These are phyloP conservation scores for Eucalyptus regnans DNA, from an alignment of 345 rosid species.

Conservation along the genomic window DNA sequence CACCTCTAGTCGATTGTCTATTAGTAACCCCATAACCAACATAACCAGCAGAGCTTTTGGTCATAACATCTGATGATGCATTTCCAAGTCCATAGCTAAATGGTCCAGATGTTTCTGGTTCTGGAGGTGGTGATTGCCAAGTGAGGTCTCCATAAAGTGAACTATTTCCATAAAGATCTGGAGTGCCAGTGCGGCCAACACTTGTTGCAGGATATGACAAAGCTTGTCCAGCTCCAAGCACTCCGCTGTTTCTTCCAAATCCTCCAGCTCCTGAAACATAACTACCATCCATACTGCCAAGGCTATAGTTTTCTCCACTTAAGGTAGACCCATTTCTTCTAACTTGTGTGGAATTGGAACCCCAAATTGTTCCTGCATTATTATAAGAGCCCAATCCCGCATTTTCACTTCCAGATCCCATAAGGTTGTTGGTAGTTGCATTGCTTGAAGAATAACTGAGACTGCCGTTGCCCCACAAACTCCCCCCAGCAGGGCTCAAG, in stretches of 20 bases:
- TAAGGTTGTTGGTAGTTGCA: constrained; percentile 18
- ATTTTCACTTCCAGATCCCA: constrained; percentile 35
- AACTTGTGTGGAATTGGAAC: constrained; percentile 20
- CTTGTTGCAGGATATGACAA: constrained; percentile 17
- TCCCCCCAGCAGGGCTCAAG: constrained; percentile 34
- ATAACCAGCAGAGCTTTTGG: constrained; percentile 31
- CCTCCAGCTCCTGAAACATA: constrained; percentile 21
- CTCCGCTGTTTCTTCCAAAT: constrained; percentile 29
- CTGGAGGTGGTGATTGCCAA: constrained; percentile 33
- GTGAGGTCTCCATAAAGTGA: constrained; percentile 30
- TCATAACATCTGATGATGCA: constrained; percentile 31
- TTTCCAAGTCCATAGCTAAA: constrained; percentile 42
- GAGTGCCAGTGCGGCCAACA: constrained; percentile 23
- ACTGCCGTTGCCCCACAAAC: constrained; percentile 56
- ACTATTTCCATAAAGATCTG: constrained; percentile 19
- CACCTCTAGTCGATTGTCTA: constrained; percentile 62
- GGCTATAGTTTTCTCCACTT: constrained; percentile 11
- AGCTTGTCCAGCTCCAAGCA: neutral
- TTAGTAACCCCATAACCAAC: constrained; percentile 41
- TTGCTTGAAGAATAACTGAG: constrained; percentile 12
- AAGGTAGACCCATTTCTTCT: constrained; percentile 16
- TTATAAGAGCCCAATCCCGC: constrained; percentile 40
- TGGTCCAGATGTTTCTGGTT: constrained; percentile 23
- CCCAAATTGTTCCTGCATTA: constrained; percentile 55
- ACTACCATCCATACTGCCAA: constrained; percentile 19